These are phyloP conservation scores for Fusarium aywerte DNA, from an alignment of 2,329 filamentous ascomycete genomes.

Conservation along the genomic window DNA sequence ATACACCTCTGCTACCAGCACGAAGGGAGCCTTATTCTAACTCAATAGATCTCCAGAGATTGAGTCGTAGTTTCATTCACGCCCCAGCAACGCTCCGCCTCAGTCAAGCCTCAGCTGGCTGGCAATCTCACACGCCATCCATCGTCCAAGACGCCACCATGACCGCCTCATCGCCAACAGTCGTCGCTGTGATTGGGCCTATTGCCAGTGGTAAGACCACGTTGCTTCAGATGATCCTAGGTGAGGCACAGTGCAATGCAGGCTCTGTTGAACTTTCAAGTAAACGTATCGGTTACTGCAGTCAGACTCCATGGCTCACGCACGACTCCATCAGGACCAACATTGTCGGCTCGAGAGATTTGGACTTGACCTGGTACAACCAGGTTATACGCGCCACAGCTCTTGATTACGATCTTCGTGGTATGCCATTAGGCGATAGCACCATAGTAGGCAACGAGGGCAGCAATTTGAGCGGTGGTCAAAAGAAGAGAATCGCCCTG, in stretches of 20 bases:
- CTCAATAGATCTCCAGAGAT: no score
- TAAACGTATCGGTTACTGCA: background rate
- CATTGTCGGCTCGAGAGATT: background rate
- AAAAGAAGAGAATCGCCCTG: background rate
- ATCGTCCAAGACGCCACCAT: background rate
- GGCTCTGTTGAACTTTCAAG: background rate
- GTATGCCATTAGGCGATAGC: background rate
- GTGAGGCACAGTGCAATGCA: background rate
- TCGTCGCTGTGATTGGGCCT: background rate
- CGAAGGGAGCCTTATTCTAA: no score
- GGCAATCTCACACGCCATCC: background rate
- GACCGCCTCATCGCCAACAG: background rate
- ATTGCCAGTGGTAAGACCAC: background rate
- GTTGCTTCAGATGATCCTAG: background rate
- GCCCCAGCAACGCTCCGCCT: no score
- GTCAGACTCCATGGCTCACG: background rate
- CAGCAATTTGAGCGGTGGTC: background rate
- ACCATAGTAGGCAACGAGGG: background rate
- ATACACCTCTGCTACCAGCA: no score
- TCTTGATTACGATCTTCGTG: background rate
- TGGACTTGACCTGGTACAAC: background rate
- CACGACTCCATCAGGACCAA: background rate
- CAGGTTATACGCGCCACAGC: background rate
- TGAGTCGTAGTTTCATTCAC: no score
- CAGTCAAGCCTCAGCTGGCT: background rate